Base-by-base conservation (phyloP, 2,329 filamentous ascomycete genomes). In the Fusarium burgessii region DNA sequence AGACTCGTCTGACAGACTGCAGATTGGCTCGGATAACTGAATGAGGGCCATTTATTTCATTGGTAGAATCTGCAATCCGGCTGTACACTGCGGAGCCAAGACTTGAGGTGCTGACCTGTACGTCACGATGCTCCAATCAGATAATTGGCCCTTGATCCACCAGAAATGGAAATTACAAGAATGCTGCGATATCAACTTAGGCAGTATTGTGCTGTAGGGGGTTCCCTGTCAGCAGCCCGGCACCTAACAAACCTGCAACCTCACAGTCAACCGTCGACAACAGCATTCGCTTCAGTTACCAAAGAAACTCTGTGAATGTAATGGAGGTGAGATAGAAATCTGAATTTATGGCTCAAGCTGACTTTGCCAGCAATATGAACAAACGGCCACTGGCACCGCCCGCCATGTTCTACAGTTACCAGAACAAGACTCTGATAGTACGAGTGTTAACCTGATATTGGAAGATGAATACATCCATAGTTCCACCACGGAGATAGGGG, bases 271-370 rank as follows among this genome's bases (percentile, higher is more conserved):
- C n/a, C 9, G 13, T 7, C 3, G 7, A 7, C 0, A n/a, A 7
- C 10, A 2, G 1, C 3, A 23, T 9, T 32, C 2, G 8, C 2
- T 2, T 3, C 0, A 32, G 13, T 17, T n/a, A 7, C 18, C 11
- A 6, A 6, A 29, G 11, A 4, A 10, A 12, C 7, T 8, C 13
- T 11, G 1, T 1, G 18, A 13, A 47, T 20, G 10, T 12, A 5
- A 49, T 33, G 15, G n/a, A 18, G 27, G 38, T 55, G 20, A 55
- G 38, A 8, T n/a, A 15, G 2, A 0, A 13, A 6, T 1, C 11
- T 18, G 10, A 7, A 7, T 20, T 4, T 3, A 1, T 5, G 8
- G 7, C 1, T 7, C 6, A 33, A 15, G 29, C 51, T 45, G 29
- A 55, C 27, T 3, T 33, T 41, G 0, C 15, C 4, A 45, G 29